A percentile compares a stretch with the other conserved stretches of the same genome.
Evolutionary conservation across 768 basidiomycete species (phyloP).

Genomic region (Rhizopogon vesiculosus): DNA sequence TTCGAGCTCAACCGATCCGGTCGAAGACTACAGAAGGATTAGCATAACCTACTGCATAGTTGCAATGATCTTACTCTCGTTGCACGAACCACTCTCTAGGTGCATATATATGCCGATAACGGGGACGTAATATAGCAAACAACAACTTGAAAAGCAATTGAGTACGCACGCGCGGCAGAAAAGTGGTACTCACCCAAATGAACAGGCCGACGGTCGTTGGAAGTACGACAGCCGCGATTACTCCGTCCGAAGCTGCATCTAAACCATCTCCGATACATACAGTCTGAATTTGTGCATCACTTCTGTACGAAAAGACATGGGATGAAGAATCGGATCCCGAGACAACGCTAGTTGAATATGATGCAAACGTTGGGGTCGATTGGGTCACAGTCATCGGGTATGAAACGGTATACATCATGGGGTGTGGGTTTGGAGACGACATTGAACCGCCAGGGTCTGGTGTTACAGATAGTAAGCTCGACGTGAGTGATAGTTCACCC

Average conservation of each 20-base stretch:
- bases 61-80: slow-evolving; percentile 46
- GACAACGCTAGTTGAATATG: not conserved
- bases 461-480: not conserved
- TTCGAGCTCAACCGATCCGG: slow-evolving; percentile 55
- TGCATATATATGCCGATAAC: slow-evolving; percentile 67
- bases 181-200: slow-evolving; percentile 54
- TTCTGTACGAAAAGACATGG: slow-evolving; percentile 1
- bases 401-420: slow-evolving; percentile 18
- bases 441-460: slow-evolving; percentile 1
- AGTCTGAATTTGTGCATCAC: slow-evolving; percentile 18
- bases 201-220: slow-evolving; percentile 57
- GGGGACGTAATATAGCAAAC: slow-evolving; percentile 67
- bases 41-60: slow-evolving; percentile 3
- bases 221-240: slow-evolving; percentile 53
- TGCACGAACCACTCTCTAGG: slow-evolving; percentile 76
- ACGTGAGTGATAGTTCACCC: not conserved
- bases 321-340: slow-evolving; percentile 7
- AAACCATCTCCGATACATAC: slow-evolving; percentile 64
- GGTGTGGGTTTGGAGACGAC: slow-evolving; percentile 4
- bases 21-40: slow-evolving; percentile 43
- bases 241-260: slow-evolving; percentile 58
- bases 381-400: slow-evolving; percentile 34
- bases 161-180: not conserved
- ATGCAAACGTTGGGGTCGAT: slow-evolving; percentile 17
- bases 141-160: slow-evolving; percentile 36